phyloP scores from a whole-genome alignment of 2,329 filamentous ascomycete genomes.

The Xylariaceae sp. region DNA sequence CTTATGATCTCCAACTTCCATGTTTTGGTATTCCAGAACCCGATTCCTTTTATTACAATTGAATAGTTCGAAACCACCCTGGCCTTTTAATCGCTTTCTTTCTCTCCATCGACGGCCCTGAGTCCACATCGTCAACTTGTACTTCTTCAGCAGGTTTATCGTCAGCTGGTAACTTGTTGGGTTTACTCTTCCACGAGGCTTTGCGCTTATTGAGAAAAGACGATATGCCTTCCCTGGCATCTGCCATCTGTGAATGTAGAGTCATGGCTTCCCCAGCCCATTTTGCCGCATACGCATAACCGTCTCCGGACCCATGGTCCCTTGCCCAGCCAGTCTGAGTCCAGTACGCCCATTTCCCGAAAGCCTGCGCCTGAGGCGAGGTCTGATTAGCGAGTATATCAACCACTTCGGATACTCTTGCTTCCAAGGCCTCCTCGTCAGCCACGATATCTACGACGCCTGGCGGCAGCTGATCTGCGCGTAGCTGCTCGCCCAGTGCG shows the following conservation, averaged over 20 bases:
- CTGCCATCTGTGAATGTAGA: conserved; percentile 23
- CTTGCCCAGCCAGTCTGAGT: conserved; percentile 26
- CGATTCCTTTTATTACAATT: too few relatives aligned
- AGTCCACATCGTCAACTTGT: too few relatives aligned
- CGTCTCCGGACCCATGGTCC: too few relatives aligned
- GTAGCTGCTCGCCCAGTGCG: conserved; percentile 24
- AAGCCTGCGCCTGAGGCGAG: conserved; percentile 25
- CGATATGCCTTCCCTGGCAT: conserved; percentile 25
- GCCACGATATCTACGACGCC: conserved; percentile 23
- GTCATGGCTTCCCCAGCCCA: conserved; percentile 28
- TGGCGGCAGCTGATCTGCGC: conserved; percentile 16
- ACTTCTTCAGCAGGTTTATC: too few relatives aligned
- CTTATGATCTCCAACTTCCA: too few relatives aligned
- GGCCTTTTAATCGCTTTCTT: too few relatives aligned
- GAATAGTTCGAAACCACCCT: too few relatives aligned
- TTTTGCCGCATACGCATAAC: conserved; percentile 11
- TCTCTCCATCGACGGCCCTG: too few relatives aligned
- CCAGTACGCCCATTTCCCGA: conserved; percentile 34
- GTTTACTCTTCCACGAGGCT: too few relatives aligned
- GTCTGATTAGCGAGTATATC: conserved; percentile 13
- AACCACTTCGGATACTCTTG: conserved; percentile 20
- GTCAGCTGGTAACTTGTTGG: too few relatives aligned
- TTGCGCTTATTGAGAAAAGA: too few relatives aligned
- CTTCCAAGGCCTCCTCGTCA: conserved; percentile 17
- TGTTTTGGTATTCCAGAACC: too few relatives aligned